These are phyloP conservation scores for Solanum appendiculatum DNA, from an alignment of 257 asterid species.

Conservation along the genomic window DNA sequence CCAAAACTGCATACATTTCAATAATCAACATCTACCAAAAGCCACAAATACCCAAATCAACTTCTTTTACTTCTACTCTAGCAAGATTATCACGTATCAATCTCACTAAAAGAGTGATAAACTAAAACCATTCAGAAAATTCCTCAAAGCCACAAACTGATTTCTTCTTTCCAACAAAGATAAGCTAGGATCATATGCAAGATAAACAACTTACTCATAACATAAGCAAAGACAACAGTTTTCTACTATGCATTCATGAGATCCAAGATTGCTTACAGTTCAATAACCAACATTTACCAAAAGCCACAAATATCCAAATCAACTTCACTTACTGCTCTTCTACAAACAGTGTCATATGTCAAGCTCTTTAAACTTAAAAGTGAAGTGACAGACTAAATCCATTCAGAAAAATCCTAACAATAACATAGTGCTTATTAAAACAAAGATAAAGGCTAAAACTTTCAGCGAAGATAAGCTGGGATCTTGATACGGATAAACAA, in stretches of 20 bases:
- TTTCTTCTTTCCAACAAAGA: background rate
- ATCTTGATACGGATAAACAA: constrained; percentile 87
- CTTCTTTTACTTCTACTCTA: background rate
- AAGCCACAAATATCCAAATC: background rate
- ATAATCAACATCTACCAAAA: background rate
- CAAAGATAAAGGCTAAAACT: background rate
- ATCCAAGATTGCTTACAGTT: background rate
- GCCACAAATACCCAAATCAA: background rate
- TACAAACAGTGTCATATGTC: background rate
- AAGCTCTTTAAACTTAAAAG: background rate
- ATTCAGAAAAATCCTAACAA: background rate
- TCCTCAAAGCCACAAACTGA: background rate
- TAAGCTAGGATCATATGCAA: background rate
- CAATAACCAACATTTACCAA: background rate
- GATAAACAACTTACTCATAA: background rate
- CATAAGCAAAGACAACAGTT: background rate
- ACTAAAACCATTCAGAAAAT: background rate
- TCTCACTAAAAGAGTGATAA: background rate
- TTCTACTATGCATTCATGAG: background rate
- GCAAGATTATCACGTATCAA: background rate
- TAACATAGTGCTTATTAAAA: background rate
- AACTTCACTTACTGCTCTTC: background rate
- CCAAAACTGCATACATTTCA: background rate
- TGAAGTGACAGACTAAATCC: background rate
- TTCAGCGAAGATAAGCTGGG: constrained; percentile 73